Base-by-base conservation (phyloP, 148 eudicot genomes). In the Rhododendron williamsianum region DNA sequence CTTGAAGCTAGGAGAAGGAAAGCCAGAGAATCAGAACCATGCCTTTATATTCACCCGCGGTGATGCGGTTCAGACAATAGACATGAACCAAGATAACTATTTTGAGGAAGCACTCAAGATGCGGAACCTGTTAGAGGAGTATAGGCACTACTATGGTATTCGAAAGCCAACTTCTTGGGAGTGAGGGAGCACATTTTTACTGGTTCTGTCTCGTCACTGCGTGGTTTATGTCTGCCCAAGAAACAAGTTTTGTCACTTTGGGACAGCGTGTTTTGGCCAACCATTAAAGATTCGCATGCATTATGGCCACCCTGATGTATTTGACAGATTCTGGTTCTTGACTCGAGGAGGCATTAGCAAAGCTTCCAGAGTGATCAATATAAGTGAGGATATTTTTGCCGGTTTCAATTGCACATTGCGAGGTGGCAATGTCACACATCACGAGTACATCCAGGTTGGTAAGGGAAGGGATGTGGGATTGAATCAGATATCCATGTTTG, bases 221-320 rank as follows among this genome's bases (percentile, higher is more conserved):
- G 51, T 91, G 95, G 94, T 95, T 95, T 87, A 95, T 93, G 98
- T 95, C 98, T 5, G 93, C 94, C 27, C 98, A 93, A 90, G 98
- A 95, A 86, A 95, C 86, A 48, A 93, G 98, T 88, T 95, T 95
- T 93, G 98, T 95, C 78, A 95, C 98, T 12, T 86, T 95, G 89
- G 95, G 96, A 25, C 98, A 95, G 78, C 96, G 98, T 88, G 98
- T 95, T 71, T 89, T 95, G 77, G 98, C 94, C 25, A 93, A 93
- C 82, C 98, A 41, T 82, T 82, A 81, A 95, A 95, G 94, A 94
- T 93, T 76, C 93, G 98, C 8, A 93, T 95, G 90, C 98, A 95
- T 88, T 95, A 95, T 89, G 98, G 98, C 46, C 98, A 95, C 90
- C 98, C 98, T 56, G 98, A 95, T 89, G 95, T 95, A 46, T 94